Evolutionary conservation across 1,284 basidiomycete species (phyloP).

Genomic region (Trametes versicolor): DNA sequence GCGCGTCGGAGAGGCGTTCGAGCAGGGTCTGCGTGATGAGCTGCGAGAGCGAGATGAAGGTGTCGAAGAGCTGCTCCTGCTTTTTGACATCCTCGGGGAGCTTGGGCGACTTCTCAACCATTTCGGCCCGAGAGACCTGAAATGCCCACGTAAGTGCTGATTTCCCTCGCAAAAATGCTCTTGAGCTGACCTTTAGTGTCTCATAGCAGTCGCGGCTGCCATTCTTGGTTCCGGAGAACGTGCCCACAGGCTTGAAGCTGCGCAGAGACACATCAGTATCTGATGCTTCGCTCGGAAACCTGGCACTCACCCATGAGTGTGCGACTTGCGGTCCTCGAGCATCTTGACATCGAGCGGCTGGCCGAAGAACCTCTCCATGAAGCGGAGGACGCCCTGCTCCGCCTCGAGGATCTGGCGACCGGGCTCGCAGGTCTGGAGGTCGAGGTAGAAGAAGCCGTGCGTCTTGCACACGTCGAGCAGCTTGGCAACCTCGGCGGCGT

Average conservation of each 20-base stretch:
- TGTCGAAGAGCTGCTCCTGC: conserved; percentile 11
- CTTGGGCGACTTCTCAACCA: conserved; percentile 8
- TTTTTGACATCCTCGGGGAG: conserved; percentile 9
- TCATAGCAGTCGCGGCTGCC: conserved; percentile 6
- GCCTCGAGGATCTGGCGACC: conserved; percentile 11
- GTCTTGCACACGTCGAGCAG: conserved; percentile 9
- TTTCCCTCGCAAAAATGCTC: background rate
- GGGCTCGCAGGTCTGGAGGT: conserved; percentile 8
- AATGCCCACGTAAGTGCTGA: background rate
- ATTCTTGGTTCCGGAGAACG: conserved; percentile 8
- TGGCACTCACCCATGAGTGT: conserved; percentile 4
- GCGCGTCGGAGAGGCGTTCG: conserved; percentile 8
- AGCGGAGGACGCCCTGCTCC: conserved; percentile 8
- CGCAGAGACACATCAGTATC: background rate
- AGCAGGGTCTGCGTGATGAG: conserved; percentile 8
- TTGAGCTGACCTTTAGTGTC: conserved; percentile 2
- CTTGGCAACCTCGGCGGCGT: conserved; percentile 8
- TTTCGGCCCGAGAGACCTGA: conserved; percentile 8
- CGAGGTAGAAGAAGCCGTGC: conserved; percentile 13
- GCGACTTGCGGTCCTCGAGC: conserved; percentile 4
- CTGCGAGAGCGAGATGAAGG: conserved; percentile 10
- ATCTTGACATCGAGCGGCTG: conserved; percentile 4
- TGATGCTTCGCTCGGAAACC: background rate
- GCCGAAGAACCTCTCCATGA: conserved; percentile 8
- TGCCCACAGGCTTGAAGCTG: conserved; percentile 10